Evolutionary conservation across 805 yeast genomes (phyloP), one percentile per base, ranked within the genome.

Genomic region (Candida tammaniensis): DNA sequence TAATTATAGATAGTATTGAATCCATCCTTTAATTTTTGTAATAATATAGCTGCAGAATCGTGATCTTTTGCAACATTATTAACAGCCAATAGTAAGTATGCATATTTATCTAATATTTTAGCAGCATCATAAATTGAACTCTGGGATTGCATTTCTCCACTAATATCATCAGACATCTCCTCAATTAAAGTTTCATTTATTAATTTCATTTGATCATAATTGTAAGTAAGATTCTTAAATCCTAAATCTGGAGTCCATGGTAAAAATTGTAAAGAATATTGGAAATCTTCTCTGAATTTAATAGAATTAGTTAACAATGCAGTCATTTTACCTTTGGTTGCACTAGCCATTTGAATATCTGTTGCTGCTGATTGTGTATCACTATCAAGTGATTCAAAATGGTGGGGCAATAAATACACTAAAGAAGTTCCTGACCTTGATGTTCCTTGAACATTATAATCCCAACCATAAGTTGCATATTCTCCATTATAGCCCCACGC

Each of bases 341-440:
- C 59, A 1, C 78, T 70, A 7, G 61, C 54, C 30, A 74, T 42
- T 5, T 41, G 37, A 25, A 74, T 56, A 17, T 72, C 70, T 20
- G 76, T 71, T 24, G 54, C 46, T n/a, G 49, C 33, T 2, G 46
- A 39, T 11, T 51, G 33, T 21, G 64, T 55, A 7, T 40, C 31
- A 4, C 48, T 18, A 10, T 51, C 41, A 32, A 72, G 51, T 4
- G 68, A 58, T 18, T 50, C 56, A 18, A 68, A 52, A 42, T 72
- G 80, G 50, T 75, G 81, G 17, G 80, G 78, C 31, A 70, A 59
- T 8, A 75, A 74, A 49, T 69, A 75, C 15, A 72, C 49, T 30
- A 75, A 51, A 11, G 74, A 63, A n/a, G 44, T 47, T 8, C 68
- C 68, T 48, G 69, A 54, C 5, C 57, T 38, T 6, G 82, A 76